Conservation (phyloP, 2,329 filamentous ascomycete species). For the Dactylellina sp. region DNA sequence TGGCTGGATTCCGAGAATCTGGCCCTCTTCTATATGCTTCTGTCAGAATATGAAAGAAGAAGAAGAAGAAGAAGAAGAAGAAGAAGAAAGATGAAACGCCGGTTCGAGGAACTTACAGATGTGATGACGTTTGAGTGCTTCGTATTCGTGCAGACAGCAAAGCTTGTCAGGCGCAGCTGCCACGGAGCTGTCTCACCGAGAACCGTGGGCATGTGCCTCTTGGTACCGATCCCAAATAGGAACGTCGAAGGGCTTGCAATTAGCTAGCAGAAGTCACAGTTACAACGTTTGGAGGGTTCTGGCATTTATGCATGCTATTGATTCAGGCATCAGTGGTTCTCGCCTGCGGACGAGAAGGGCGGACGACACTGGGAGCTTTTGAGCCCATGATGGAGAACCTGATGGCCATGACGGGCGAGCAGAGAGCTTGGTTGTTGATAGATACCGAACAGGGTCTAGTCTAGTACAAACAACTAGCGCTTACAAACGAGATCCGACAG, state of each 20-base stretch:
- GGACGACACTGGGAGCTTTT: not conserved
- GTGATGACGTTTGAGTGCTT: not conserved
- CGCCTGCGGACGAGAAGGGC: conserved; percentile 2
- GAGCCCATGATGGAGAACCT: not conserved
- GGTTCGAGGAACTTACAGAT: not conserved
- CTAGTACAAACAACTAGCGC: no score
- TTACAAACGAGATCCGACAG: not conserved
- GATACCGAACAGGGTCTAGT: conserved; percentile 35
- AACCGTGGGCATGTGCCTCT: conserved; percentile 44
- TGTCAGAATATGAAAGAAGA: not conserved
- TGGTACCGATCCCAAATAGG: conserved; percentile 47
- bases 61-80: no score
- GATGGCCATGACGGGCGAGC: conserved; percentile 15
- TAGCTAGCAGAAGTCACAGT: conserved; percentile 2
- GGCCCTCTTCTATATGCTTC: not conserved
- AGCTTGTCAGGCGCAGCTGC: conserved; percentile 28
- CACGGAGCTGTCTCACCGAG: conserved; percentile 21
- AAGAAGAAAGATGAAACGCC: no score
- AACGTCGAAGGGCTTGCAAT: conserved; percentile 21
- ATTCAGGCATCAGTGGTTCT: conserved; percentile 49
- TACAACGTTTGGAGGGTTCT: conserved; percentile 10
- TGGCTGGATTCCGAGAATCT: not conserved
- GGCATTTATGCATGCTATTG: conserved; percentile 36
- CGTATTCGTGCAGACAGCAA: conserved; percentile 19
- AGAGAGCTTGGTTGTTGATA: not conserved